phyloP scores from a whole-genome alignment of 768 basidiomycete genomes.

The Wakefieldia striispora region DNA sequence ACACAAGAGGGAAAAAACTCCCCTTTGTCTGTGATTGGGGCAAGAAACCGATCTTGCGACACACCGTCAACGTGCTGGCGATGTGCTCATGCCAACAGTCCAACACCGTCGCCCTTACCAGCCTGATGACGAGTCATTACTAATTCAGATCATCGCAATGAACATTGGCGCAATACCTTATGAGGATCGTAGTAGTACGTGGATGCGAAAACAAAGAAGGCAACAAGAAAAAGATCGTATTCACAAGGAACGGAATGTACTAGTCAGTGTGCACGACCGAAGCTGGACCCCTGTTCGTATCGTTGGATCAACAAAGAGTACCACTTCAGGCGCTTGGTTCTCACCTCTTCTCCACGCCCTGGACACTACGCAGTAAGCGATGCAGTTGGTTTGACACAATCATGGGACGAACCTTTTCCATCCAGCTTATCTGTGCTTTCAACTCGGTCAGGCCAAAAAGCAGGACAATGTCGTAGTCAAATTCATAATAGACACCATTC shows the following conservation, averaged over 20 bases:
- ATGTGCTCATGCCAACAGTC: no score
- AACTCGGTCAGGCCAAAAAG: constrained; percentile 44
- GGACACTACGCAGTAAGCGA: not conserved
- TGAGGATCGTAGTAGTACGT: no score
- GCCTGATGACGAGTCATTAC: no score
- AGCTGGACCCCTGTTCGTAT: constrained; percentile 3
- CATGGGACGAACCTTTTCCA: constrained; percentile 22
- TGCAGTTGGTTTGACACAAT: not conserved
- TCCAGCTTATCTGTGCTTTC: constrained; percentile 46
- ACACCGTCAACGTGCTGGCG: no score
- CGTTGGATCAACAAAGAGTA: not conserved
- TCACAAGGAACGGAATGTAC: not conserved
- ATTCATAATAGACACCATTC: constrained; percentile 8
- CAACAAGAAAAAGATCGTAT: no score
- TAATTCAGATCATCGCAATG: no score
- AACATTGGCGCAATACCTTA: no score
- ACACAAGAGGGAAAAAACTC: no score
- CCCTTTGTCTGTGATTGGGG: no score
- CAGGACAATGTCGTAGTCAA: constrained; percentile 35
- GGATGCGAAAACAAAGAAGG: no score
- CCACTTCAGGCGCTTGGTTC: not conserved
- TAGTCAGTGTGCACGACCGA: constrained; percentile 5
- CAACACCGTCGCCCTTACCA: no score
- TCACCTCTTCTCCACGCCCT: constrained; percentile 9
- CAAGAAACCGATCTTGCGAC: no score